These are phyloP conservation scores for Trichaptum fuscoviolaceum DNA, from an alignment of 768 basidiomycete genomes.

Conservation along the genomic window DNA sequence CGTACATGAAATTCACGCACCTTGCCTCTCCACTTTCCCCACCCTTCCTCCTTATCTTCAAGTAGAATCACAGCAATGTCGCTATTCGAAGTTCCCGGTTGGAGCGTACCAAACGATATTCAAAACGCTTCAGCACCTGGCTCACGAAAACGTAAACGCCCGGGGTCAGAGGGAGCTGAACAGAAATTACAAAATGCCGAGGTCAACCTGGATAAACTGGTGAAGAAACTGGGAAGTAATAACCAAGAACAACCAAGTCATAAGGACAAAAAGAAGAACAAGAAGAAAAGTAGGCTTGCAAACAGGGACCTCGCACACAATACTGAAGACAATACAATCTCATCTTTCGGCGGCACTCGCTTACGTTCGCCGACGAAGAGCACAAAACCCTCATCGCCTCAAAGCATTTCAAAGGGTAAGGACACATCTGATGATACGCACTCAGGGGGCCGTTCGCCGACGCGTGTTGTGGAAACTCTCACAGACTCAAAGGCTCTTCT, in stretches of 20 bases:
- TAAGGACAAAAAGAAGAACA: constrained; percentile 13
- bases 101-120: constrained; percentile 43
- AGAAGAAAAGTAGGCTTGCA: constrained; percentile 10
- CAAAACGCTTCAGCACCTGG: constrained; percentile 36
- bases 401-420: not conserved
- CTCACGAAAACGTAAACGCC: constrained; percentile 51
- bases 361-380: not conserved
- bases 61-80: constrained; percentile 26
- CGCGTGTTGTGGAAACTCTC: not conserved
- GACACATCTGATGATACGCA: not conserved
- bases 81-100: constrained; percentile 66
- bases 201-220: constrained; percentile 56
- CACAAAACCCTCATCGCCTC: not conserved
- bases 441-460: not conserved
- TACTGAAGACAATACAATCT: not conserved
- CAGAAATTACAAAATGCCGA: constrained; percentile 32
- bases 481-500: not conserved
- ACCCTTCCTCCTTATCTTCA: not conserved
- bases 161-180: constrained; percentile 30
- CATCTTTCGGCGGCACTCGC: not conserved
- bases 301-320: constrained; percentile 2
- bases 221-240: constrained; percentile 37
- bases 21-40: not conserved
- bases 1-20: not conserved
- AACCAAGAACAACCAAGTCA: constrained; percentile 7